Conservation (phyloP, 2,329 filamentous ascomycete species). For the Zymoseptoria tritici region DNA sequence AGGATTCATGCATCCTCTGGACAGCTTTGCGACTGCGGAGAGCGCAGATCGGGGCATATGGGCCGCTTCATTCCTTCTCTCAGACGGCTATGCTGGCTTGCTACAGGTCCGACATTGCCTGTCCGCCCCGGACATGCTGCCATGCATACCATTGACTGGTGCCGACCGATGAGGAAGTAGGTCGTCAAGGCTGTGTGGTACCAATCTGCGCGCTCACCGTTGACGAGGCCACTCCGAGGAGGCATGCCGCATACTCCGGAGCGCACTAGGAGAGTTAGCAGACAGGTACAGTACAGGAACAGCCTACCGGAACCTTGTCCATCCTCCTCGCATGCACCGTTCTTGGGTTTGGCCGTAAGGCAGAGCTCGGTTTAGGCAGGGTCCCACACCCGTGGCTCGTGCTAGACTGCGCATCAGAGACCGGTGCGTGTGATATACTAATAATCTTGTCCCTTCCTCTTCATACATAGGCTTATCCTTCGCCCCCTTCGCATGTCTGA, state of each 20-base stretch:
- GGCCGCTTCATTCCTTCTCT: background rate
- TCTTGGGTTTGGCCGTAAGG: background rate
- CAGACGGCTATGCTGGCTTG: background rate
- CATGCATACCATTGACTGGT: constrained; percentile 1
- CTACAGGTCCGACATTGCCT: background rate
- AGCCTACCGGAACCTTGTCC: constrained; percentile 11
- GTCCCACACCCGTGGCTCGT: constrained; percentile 16
- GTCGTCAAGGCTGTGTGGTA: constrained; percentile 10
- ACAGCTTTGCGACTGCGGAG: background rate
- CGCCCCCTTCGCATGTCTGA: background rate
- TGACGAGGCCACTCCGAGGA: constrained; percentile 11
- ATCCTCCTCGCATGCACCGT: constrained; percentile 12
- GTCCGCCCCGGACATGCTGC: background rate
- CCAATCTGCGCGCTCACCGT: constrained; percentile 10
- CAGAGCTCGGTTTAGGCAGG: background rate
- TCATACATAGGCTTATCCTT: background rate
- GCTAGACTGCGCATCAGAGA: constrained; percentile 1
- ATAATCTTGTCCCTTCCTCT: background rate
- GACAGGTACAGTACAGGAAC: constrained; percentile 7
- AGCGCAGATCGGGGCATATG: background rate
- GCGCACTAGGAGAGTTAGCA: background rate
- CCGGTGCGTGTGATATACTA: background rate
- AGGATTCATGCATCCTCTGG: background rate
- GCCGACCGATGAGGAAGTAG: constrained; percentile 1
- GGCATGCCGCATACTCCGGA: constrained; percentile 1